Percentiles rank a stretch among this genome's conserved stretches.
Evolutionary conservation across 768 basidiomycete genomes (phyloP).

Genomic region (Symmetrospora coprosmae): DNA sequence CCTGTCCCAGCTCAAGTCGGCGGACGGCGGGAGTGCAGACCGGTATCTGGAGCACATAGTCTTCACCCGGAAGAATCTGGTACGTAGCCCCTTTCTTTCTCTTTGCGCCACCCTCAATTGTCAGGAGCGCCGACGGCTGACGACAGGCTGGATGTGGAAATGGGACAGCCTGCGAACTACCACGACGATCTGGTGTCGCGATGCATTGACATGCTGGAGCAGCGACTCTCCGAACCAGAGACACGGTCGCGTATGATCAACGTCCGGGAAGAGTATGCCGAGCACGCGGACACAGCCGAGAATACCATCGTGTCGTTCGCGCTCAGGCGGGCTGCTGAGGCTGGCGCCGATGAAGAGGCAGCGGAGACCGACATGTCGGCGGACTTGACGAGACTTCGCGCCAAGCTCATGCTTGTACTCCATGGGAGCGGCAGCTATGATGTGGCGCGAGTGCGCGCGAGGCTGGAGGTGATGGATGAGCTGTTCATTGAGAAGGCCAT

Average conservation of each 20-base stretch:
- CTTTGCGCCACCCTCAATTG: background rate
- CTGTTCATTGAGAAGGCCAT: conserved; percentile 63
- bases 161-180: conserved; percentile 18
- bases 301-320: background rate
- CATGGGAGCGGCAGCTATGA: conserved; percentile 43
- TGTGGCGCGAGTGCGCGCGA: conserved; percentile 41
- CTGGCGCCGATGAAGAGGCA: too few relatives aligned
- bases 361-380: background rate
- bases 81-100: background rate
- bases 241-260: background rate
- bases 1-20: conserved; percentile 20
- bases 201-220: conserved; percentile 20
- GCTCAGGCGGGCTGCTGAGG: too few relatives aligned
- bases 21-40: conserved; percentile 24
- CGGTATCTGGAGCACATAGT: conserved; percentile 26
- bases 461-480: conserved; percentile 45
- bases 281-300: background rate
- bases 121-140: accelerated
- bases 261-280: background rate
- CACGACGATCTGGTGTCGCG: conserved; percentile 29
- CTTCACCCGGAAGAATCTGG: conserved; percentile 21
- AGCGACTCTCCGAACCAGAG: conserved; percentile 1
- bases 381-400: conserved; percentile 22
- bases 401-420: conserved; percentile 3
- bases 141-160: too few relatives aligned